Evolutionary conservation across 345 rosid genomes (phyloP), one percentile per base, ranked within the genome.

Genomic region (Eucalyptus camaldulensis): DNA sequence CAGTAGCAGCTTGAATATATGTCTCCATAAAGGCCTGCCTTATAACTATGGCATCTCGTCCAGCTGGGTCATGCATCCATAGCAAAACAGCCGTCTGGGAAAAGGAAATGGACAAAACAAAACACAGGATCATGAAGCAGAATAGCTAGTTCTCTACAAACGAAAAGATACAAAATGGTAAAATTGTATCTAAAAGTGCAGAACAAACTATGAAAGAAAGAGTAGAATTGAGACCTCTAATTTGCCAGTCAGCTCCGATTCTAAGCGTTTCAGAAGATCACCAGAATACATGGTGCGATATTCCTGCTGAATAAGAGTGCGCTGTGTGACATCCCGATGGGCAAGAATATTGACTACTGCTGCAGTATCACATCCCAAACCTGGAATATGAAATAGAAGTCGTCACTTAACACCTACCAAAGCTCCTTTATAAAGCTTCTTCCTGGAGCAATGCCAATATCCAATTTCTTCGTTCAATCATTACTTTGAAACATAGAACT

Each of bases 51-150:
- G 96, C 96, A 93, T 95, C 98, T 83, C 97, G 94, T 45, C 90
- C 95, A 21, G 97, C 95, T 49, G 92, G 96, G 87, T 95, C 95
- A 85, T 91, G 92, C 95, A 94, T 94, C 98, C 98, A 96, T 6
- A 94, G 94, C 88, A 94, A 90, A 87, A 96, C 93, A 51, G 96
- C 96, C 16, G 53, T 92, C 98, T 96, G 92, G 87, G 80, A 86
- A 80, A 89, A 29, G 81, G 72, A 13, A 50, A 76, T 22, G 47
- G 85, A 76, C 9, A 76, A 76, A 76, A 62, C 31, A 76, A 76
- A 76, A 40, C 13, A 76, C 16, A 12, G 47, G 47, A 76, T 76
- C 85, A 22, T 40, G 15, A 76, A 76, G 47, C 47, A 76, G 8
- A 76, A 76, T 37, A 21, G 85, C 29, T 4, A 76, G 85, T 24